phyloP scores from a whole-genome alignment of 1,139 yeast species.

The Saccharomyces hybrid region DNA sequence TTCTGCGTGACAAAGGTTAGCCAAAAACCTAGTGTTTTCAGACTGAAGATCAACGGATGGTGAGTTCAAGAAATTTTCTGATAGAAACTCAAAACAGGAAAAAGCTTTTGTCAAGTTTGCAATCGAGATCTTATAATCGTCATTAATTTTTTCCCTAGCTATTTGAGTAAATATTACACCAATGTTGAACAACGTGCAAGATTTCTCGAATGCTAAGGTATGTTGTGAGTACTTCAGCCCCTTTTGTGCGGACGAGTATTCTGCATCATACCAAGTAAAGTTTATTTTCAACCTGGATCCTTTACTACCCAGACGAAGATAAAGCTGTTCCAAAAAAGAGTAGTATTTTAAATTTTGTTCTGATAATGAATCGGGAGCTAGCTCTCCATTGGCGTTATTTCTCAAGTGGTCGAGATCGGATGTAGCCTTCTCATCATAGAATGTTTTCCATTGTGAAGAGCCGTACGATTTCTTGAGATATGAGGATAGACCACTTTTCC shows the following conservation, averaged over 20 bases:
- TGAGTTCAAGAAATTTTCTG: conserved; percentile 82
- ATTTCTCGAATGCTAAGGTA: conserved; percentile 83
- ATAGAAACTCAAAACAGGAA: conserved; percentile 64
- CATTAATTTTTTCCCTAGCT: conserved; percentile 36
- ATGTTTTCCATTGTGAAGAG: conserved; percentile 26
- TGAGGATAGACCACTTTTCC: conserved; percentile 27
- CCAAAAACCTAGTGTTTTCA: conserved; percentile 58
- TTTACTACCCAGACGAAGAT: conserved; percentile 63
- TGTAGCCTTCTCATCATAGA: conserved; percentile 25
- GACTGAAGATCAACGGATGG: conserved; percentile 75
- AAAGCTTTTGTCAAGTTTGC: conserved; percentile 67
- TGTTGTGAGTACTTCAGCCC: conserved; percentile 49
- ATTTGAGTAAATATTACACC: conserved; percentile 50
- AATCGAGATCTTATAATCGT: conserved; percentile 53
- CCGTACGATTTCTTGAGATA: conserved; percentile 29
- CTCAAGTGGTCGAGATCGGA: conserved; percentile 25
- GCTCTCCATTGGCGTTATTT: conserved; percentile 40
- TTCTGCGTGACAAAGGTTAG: conserved; percentile 69
- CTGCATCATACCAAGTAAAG: conserved; percentile 79
- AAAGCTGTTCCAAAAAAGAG: conserved; percentile 74
- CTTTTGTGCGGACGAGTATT: conserved; percentile 32
- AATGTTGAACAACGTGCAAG: conserved; percentile 69
- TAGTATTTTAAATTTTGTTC: conserved; percentile 64
- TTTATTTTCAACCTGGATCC: conserved; percentile 49
- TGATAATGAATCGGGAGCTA: conserved; percentile 38